Percentiles rank a stretch among this genome's conserved stretches.
These are phyloP conservation scores for Myxozyma mucilagina DNA, from an alignment of 805 yeast species.

Conservation along the genomic window DNA sequence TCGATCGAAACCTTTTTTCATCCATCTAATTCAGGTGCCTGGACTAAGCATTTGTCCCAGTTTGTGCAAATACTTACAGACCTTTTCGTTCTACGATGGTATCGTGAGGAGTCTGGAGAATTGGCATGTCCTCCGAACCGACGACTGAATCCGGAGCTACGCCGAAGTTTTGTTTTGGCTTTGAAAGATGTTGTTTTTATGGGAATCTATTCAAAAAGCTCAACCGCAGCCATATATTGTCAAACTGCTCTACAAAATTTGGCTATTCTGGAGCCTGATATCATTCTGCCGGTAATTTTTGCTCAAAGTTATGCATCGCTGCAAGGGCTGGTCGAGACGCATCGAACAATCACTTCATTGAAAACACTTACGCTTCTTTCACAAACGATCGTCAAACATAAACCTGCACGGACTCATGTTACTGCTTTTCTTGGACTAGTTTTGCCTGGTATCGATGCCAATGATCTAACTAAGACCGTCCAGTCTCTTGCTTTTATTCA, in stretches of 20 bases:
- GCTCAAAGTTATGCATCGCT: slow-evolving; percentile 63
- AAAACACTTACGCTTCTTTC: slow-evolving; percentile 64
- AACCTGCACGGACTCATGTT: slow-evolving; percentile 72
- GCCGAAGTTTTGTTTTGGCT: slow-evolving; percentile 50
- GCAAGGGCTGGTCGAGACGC: slow-evolving; percentile 55
- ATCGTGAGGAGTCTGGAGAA: slow-evolving; percentile 39
- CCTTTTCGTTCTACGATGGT: slow-evolving; percentile 41
- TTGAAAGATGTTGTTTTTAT: slow-evolving; percentile 58
- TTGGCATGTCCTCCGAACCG: slow-evolving; percentile 36
- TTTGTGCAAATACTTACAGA: slow-evolving; percentile 59
- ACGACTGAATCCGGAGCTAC: slow-evolving; percentile 41
- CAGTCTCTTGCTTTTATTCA: slow-evolving; percentile 69
- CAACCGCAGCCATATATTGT: slow-evolving; percentile 56
- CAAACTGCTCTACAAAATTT: slow-evolving; percentile 62
- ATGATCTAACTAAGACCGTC: slow-evolving; percentile 74
- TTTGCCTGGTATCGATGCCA: slow-evolving; percentile 82
- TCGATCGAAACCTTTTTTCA: slow-evolving; percentile 81
- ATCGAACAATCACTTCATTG: slow-evolving; percentile 73
- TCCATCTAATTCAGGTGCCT: slow-evolving; percentile 90
- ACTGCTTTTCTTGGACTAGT: slow-evolving; percentile 69
- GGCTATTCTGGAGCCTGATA: slow-evolving; percentile 59
- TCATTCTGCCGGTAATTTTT: slow-evolving; percentile 41
- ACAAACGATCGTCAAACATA: slow-evolving; percentile 63
- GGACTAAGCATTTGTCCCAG: slow-evolving; percentile 73
- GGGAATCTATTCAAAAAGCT: slow-evolving; percentile 78